Percentiles rank a stretch among this genome's conserved stretches.
These are phyloP conservation scores for Juglanconis juglandina DNA, from an alignment of 2,329 filamentous ascomycete genomes.

Conservation along the genomic window DNA sequence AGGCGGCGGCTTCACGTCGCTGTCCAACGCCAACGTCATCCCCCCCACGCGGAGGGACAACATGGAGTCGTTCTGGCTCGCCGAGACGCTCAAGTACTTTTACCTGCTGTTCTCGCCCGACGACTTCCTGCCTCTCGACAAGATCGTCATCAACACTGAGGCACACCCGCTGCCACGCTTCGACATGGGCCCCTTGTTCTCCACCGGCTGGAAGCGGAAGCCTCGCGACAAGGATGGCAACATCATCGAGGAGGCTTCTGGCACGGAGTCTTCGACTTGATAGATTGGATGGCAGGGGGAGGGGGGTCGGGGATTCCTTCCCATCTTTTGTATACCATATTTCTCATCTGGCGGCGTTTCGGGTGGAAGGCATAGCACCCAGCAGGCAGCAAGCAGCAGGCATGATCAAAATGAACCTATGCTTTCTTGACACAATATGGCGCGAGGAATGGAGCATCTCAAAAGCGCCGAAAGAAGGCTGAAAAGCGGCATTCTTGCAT, in stretches of 20 bases:
- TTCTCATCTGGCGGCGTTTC: not conserved
- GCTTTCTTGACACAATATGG: not conserved
- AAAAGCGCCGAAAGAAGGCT: no score
- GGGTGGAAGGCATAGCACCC: not conserved
- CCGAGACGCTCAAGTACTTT: conserved; percentile 96
- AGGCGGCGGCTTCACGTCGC: conserved; percentile 75
- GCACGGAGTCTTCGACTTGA: not conserved
- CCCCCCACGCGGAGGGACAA: conserved; percentile 75
- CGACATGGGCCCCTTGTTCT: conserved; percentile 71
- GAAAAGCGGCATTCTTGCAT: no score
- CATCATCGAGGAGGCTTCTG: conserved; percentile 25
- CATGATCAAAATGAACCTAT: not conserved
- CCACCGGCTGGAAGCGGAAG: conserved; percentile 77
- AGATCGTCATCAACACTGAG: conserved; percentile 93
- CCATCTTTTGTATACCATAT: not conserved
- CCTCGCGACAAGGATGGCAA: conserved; percentile 49
- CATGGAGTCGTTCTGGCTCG: conserved; percentile 99
- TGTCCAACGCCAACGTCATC: conserved; percentile 69
- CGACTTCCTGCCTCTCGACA: conserved; percentile 78
- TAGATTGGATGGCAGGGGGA: not conserved
- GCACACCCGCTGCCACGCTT: conserved; percentile 88
- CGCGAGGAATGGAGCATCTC: no score
- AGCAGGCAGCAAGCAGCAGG: not conserved
- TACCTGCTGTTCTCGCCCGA: conserved; percentile 88
- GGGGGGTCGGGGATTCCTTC: not conserved